Evolutionary conservation across 495 filamentous ascomycete species (phyloP).

Genomic region (Glonium stellatum): DNA sequence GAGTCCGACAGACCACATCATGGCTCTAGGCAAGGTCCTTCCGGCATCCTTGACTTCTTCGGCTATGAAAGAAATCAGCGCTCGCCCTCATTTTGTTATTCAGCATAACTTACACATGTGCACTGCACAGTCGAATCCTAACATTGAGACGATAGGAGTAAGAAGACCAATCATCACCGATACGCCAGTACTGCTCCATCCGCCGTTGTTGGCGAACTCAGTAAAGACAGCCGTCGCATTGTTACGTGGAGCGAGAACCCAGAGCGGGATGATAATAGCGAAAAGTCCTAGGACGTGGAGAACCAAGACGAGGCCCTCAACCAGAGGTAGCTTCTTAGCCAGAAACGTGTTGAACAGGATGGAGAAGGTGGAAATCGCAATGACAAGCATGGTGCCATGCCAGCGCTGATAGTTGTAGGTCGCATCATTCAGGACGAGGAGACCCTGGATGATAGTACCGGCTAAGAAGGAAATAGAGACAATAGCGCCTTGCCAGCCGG

Average conservation of each 20-base stretch:
- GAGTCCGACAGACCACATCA: conserved; percentile 23
- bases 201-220: conserved; percentile 22
- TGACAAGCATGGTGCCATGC: conserved; percentile 21
- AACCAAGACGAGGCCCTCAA: conserved; percentile 24
- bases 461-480: conserved; percentile 47
- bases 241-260: conserved; percentile 31
- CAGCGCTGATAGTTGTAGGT: conserved; percentile 1
- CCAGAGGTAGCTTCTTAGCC: conserved; percentile 22
- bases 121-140: conserved; percentile 18
- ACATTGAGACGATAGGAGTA: conserved; percentile 7
- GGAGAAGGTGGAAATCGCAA: conserved; percentile 13
- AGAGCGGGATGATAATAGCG: conserved; percentile 43
- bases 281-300: conserved; percentile 37
- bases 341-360: conserved; percentile 19
- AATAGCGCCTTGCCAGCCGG: conserved; percentile 33
- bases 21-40: conserved; percentile 22
- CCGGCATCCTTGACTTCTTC: conserved; percentile 31
- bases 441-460: conserved; percentile 22
- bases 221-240: conserved; percentile 30
- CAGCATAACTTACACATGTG: conserved; percentile 16
- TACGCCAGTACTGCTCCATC: conserved; percentile 27
- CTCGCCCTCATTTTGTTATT: background rate
- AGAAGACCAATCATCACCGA: conserved; percentile 14
- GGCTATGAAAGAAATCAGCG: conserved; percentile 2
- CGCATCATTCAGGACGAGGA: conserved; percentile 7